A percentile compares a stretch with the other conserved stretches of the same genome.
Conservation (phyloP, 2,329 filamentous ascomycete species). For the Fusarium xylarioides region DNA sequence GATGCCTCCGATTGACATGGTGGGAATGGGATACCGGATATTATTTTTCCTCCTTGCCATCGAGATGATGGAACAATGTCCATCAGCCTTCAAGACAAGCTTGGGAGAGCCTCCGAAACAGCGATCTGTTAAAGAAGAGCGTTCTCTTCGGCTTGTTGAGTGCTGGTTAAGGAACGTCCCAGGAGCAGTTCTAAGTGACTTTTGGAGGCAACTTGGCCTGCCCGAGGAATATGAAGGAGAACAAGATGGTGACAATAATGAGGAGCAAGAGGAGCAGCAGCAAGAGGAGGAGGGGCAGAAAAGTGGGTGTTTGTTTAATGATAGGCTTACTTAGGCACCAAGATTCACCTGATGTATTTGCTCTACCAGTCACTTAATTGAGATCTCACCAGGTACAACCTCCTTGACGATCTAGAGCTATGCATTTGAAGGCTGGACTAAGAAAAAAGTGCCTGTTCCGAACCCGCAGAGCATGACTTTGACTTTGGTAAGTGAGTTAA, state of each 20-base stretch:
- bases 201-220: too few species aligned
- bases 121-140: background rate
- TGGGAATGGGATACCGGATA: accelerated
- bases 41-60: background rate
- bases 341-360: background rate
- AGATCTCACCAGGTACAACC: too few species aligned
- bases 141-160: background rate
- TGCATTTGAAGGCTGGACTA: accelerated
- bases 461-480: background rate
- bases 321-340: background rate
- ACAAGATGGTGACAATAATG: accelerated
- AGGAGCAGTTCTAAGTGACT: too few species aligned
- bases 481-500: background rate
- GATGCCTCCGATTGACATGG: background rate
- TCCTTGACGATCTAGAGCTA: background rate
- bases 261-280: background rate
- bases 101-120: background rate
- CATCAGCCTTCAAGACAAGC: background rate
- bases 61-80: background rate
- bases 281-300: background rate
- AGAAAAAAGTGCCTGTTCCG: accelerated
- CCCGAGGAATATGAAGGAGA: too few species aligned
- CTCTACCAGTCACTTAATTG: background rate
- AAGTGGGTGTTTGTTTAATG: background rate
- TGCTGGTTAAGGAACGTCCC: too few species aligned